These are phyloP conservation scores for Amanita jacksonii DNA, from an alignment of 768 basidiomycete species.

Conservation along the genomic window DNA sequence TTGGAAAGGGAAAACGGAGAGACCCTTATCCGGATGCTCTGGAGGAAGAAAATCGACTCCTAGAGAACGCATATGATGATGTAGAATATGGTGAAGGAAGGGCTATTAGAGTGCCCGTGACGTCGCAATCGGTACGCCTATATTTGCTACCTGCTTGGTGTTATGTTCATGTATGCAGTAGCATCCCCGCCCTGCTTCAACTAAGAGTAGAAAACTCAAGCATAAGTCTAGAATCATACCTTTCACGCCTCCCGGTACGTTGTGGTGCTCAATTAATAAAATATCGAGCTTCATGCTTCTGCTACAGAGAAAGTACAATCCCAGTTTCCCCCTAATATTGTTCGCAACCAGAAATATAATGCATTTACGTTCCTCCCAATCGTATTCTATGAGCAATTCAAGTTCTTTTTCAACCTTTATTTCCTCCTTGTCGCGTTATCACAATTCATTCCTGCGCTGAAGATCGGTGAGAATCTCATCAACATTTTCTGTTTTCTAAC, in stretches of 20 bases:
- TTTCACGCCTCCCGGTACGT: slow-evolving; percentile 61
- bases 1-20: slow-evolving; percentile 29
- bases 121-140: slow-evolving; percentile 13
- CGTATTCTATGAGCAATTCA: slow-evolving; percentile 98
- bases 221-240: slow-evolving; percentile 74
- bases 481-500: background rate
- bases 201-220: slow-evolving; percentile 19
- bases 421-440: slow-evolving; percentile 94
- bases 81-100: slow-evolving; percentile 22
- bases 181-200: slow-evolving; percentile 17
- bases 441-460: slow-evolving; percentile 92
- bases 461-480: slow-evolving; percentile 60
- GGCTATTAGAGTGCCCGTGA: slow-evolving; percentile 11
- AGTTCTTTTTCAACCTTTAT: slow-evolving; percentile 99
- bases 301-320: slow-evolving; percentile 58
- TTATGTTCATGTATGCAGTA: slow-evolving; percentile 8
- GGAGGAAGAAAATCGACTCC: slow-evolving; percentile 49
- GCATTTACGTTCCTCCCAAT: slow-evolving; percentile 93
- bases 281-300: background rate
- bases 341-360: slow-evolving; percentile 98
- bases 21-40: slow-evolving; percentile 54
- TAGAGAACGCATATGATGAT: slow-evolving; percentile 30
- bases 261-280: background rate
- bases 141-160: background rate
- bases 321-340: slow-evolving; percentile 77